phyloP scores from a whole-genome alignment of 257 asterid genomes.

The Henckelia pumila region DNA sequence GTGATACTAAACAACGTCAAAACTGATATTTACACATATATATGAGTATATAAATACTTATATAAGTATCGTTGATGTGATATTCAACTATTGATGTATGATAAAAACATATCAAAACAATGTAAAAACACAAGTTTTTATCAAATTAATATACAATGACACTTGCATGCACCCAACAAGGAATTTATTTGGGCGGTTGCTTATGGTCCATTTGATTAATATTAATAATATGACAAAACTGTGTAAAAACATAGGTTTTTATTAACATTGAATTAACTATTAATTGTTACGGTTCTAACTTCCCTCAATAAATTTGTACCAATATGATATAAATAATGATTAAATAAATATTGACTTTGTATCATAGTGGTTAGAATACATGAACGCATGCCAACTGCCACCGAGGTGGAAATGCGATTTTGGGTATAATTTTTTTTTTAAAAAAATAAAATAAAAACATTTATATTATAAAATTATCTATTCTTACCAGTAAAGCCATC shows the following conservation, averaged over 20 bases:
- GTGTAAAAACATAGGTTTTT: slow-evolving; percentile 14
- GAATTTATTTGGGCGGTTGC: slow-evolving; percentile 24
- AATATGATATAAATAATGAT: slow-evolving; percentile 13
- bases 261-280: slow-evolving; percentile 29
- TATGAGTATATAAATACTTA: no score
- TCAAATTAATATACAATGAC: no score
- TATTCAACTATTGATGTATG: no score
- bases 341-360: background rate
- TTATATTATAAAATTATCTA: background rate
- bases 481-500: background rate
- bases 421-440: no score
- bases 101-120: no score
- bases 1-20: no score
- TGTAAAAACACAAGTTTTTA: no score
- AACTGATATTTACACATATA: no score
- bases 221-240: slow-evolving; percentile 5
- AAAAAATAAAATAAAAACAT: background rate
- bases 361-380: background rate
- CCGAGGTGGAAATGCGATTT: background rate
- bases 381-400: background rate
- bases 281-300: slow-evolving; percentile 24
- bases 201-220: slow-evolving; percentile 27
- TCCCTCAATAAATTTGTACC: slow-evolving; percentile 20
- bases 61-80: no score
- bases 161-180: no score